A percentile compares a stretch with the other conserved stretches of the same genome.
Evolutionary conservation across 495 filamentous ascomycete genomes (phyloP).

Genomic region (Aspergillus leporis): DNA sequence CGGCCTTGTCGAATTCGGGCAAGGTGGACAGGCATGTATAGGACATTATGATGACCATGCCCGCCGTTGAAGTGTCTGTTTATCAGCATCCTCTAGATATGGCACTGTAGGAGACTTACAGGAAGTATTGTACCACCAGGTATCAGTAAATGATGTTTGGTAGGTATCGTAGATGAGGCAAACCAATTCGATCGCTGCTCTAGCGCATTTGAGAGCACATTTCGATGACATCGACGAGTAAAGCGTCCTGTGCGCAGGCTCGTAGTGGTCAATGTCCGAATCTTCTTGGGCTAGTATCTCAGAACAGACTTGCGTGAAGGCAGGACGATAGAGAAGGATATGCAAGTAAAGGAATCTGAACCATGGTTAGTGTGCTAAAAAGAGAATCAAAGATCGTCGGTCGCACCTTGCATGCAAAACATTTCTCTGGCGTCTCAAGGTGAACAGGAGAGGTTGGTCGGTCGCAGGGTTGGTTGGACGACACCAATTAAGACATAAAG

Average conservation of each 20-base stretch:
- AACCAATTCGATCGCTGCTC: slow-evolving; percentile 40
- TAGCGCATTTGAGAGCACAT: slow-evolving; percentile 41
- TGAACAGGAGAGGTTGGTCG: background rate
- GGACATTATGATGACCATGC: slow-evolving; percentile 42
- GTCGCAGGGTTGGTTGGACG: slow-evolving; percentile 9
- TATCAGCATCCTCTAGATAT: background rate
- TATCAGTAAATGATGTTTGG: slow-evolving; percentile 35
- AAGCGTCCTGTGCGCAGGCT: slow-evolving; percentile 27
- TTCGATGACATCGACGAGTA: slow-evolving; percentile 38
- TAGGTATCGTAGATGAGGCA: slow-evolving; percentile 40
- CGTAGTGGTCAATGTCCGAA: background rate
- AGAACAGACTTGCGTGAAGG: slow-evolving; percentile 45
- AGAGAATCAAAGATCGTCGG: background rate
- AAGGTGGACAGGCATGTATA: slow-evolving; percentile 29
- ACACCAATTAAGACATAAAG: slow-evolving; percentile 40
- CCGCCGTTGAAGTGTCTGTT: slow-evolving; percentile 45
- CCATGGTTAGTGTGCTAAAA: background rate
- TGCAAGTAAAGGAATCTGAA: slow-evolving; percentile 45
- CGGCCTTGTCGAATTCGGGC: slow-evolving; percentile 18
- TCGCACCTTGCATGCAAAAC: slow-evolving; percentile 41
- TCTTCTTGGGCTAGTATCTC: slow-evolving; percentile 12
- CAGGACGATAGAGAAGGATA: slow-evolving; percentile 48
- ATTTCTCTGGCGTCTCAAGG: slow-evolving; percentile 39
- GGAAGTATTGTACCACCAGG: slow-evolving; percentile 52
- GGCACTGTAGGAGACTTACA: slow-evolving; percentile 30